Conservation (phyloP, 2,329 filamentous ascomycete species). For the Curvularia lunata region DNA sequence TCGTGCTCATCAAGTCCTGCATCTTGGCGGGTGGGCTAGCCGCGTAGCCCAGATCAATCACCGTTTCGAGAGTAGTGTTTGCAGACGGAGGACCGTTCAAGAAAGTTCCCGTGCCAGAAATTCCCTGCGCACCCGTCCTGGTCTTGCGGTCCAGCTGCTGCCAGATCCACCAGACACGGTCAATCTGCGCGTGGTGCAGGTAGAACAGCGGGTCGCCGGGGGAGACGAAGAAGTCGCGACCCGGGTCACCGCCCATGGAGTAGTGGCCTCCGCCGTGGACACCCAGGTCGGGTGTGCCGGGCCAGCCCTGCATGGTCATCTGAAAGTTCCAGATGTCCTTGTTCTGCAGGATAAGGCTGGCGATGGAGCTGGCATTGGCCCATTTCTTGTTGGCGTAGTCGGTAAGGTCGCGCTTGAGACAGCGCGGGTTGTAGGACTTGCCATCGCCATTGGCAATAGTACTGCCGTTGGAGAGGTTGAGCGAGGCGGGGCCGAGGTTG, state of each 20-base stretch:
- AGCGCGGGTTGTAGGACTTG: slow-evolving; percentile 29
- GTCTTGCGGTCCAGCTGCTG: slow-evolving; percentile 50
- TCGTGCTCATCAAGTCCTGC: slow-evolving; percentile 41
- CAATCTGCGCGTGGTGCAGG: slow-evolving; percentile 55
- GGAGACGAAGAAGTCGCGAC: slow-evolving; percentile 35
- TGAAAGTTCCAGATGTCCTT: slow-evolving; percentile 38
- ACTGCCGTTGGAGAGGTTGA: slow-evolving; percentile 22
- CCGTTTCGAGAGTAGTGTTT: slow-evolving; percentile 55
- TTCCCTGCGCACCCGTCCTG: slow-evolving; percentile 37
- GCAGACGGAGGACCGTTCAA: slow-evolving; percentile 52
- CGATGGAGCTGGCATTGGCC: slow-evolving; percentile 31
- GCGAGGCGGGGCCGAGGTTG: slow-evolving; percentile 24
- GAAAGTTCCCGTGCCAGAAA: slow-evolving; percentile 56
- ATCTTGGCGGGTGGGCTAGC: slow-evolving; percentile 29
- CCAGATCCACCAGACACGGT: slow-evolving; percentile 53
- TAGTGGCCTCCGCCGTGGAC: slow-evolving; percentile 51
- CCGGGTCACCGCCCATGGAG: slow-evolving; percentile 53
- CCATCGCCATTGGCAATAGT: slow-evolving; percentile 38
- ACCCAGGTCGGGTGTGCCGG: slow-evolving; percentile 33
- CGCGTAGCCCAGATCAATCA: slow-evolving; percentile 51
- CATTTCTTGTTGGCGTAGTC: slow-evolving; percentile 31
- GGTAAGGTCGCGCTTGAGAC: slow-evolving; percentile 38
- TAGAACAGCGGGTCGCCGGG: slow-evolving; percentile 52
- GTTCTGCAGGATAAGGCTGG: slow-evolving; percentile 30
- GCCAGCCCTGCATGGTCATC: slow-evolving; percentile 41